Evolutionary conservation across 2,329 filamentous ascomycete species (phyloP).

Genomic region (Trichoderma polysporum): DNA sequence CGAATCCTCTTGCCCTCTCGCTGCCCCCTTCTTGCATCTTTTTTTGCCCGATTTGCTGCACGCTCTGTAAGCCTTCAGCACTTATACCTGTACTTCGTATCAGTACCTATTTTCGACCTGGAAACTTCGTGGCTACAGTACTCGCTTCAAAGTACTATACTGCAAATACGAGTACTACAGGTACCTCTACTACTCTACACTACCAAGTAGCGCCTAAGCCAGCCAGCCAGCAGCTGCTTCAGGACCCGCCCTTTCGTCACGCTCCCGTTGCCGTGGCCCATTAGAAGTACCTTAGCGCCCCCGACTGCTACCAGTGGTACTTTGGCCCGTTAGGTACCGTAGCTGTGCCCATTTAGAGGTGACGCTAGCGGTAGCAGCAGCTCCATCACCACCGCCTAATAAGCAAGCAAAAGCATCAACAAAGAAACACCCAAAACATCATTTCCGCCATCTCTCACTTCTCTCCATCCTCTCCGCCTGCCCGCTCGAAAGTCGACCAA

Average conservation of each 20-base stretch:
- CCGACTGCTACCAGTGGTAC: background rate
- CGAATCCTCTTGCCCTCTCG: conserved; percentile 1
- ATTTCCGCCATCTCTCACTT: background rate
- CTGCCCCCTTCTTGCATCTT: background rate
- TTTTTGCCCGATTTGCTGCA: background rate
- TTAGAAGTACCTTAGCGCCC: background rate
- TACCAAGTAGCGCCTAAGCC: no score
- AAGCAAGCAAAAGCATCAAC: conserved; percentile 17
- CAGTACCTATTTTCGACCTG: no score
- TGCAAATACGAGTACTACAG: no score
- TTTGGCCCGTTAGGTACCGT: background rate
- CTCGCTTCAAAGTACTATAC: no score
- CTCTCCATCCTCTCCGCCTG: conserved; percentile 1
- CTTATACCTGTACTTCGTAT: no score
- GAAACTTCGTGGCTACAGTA: no score
- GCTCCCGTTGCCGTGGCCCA: conserved; percentile 20
- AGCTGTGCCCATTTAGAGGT: conserved; percentile 14
- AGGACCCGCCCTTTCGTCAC: conserved; percentile 19
- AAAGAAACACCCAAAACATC: conserved; percentile 7
- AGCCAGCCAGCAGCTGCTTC: background rate
- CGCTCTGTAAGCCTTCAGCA: conserved; percentile 3
- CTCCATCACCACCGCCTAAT: conserved; percentile 19
- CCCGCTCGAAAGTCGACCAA: background rate
- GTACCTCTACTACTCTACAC: no score
- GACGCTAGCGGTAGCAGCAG: conserved; percentile 15